These are phyloP conservation scores for Pichia pseudocactophila DNA, from an alignment of 805 yeast species.

Conservation along the genomic window DNA sequence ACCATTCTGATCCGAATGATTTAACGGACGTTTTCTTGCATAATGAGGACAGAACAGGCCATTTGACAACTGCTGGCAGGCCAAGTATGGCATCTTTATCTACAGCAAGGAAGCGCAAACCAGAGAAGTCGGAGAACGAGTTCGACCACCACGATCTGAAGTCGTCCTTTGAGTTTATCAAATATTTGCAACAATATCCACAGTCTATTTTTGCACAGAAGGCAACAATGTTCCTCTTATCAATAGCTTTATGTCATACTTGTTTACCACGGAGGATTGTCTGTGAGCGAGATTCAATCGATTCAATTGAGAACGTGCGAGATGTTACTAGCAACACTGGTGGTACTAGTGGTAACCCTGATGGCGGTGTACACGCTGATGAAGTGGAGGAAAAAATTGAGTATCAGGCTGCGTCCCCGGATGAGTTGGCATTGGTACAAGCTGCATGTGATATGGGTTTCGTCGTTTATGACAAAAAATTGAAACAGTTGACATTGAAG, in stretches of 20 bases:
- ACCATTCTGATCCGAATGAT: constrained; percentile 10
- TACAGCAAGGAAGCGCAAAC: constrained; percentile 11
- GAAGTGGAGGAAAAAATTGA: constrained; percentile 41
- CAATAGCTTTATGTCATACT: constrained; percentile 82
- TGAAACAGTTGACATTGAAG: constrained; percentile 52
- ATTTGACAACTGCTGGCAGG: constrained; percentile 34
- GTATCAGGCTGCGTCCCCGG: constrained; percentile 95
- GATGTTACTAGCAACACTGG: too few species aligned
- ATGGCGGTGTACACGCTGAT: neutral
- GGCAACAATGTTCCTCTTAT: constrained; percentile 70
- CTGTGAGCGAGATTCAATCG: constrained; percentile 15
- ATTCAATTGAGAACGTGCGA: constrained; percentile 15
- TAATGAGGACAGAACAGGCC: constrained; percentile 14
- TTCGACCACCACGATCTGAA: constrained; percentile 33
- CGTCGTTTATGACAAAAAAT: constrained; percentile 64
- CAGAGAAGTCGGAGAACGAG: neutral
- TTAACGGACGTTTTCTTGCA: constrained; percentile 8
- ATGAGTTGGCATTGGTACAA: constrained; percentile 84
- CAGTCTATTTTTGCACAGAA: constrained; percentile 56
- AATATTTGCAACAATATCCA: constrained; percentile 66
- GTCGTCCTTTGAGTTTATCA: constrained; percentile 58
- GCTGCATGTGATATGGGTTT: constrained; percentile 96
- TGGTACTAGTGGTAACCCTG: neutral
- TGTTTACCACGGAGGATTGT: constrained; percentile 58
- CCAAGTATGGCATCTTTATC: constrained; percentile 46